Evolutionary conservation across 768 basidiomycete genomes (phyloP).

Genomic region (Boletellus ananas): DNA sequence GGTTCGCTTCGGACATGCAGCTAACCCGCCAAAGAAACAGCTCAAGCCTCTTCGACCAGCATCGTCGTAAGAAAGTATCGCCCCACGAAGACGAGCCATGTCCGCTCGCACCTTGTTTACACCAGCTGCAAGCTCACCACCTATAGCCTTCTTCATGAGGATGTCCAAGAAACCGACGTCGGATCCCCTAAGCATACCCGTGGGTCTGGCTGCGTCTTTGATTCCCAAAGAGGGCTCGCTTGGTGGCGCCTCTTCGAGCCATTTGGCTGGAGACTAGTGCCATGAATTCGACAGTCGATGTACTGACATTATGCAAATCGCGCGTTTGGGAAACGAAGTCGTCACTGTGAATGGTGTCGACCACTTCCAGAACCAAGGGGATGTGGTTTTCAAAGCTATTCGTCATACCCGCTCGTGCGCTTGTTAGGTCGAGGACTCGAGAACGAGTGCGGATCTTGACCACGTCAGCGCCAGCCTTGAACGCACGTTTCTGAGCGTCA

Average conservation of each 20-base stretch:
- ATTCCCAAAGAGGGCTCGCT: too few species aligned
- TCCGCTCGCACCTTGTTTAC: slow-evolving; percentile 43
- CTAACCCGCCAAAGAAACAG: not conserved
- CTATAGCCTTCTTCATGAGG: slow-evolving; percentile 29
- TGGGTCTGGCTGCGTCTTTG: too few species aligned
- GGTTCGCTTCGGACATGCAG: too few species aligned
- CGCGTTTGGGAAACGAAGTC: slow-evolving; percentile 55
- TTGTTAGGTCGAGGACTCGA: slow-evolving; percentile 57
- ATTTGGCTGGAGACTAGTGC: too few species aligned
- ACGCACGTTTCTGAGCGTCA: slow-evolving; percentile 46
- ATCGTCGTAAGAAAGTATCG: slow-evolving; percentile 52
- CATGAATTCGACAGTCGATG: not conserved
- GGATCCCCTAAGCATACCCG: too few species aligned
- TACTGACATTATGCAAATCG: not conserved
- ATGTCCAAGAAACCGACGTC: too few species aligned
- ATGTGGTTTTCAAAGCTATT: slow-evolving; percentile 65
- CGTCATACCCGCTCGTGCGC: slow-evolving; percentile 67
- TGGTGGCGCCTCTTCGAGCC: too few species aligned
- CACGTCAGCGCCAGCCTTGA: slow-evolving; percentile 54
- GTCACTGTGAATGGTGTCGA: too few species aligned
- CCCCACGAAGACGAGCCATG: slow-evolving; percentile 41
- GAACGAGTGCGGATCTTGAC: slow-evolving; percentile 60
- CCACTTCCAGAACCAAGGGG: slow-evolving; percentile 58
- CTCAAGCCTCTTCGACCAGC: slow-evolving; percentile 29
- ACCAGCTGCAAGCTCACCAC: slow-evolving; percentile 36